Percentiles rank a stretch among this genome's conserved stretches.
Evolutionary conservation across 1,139 yeast species (phyloP).

Genomic region (Zygoascus hellenicus): DNA sequence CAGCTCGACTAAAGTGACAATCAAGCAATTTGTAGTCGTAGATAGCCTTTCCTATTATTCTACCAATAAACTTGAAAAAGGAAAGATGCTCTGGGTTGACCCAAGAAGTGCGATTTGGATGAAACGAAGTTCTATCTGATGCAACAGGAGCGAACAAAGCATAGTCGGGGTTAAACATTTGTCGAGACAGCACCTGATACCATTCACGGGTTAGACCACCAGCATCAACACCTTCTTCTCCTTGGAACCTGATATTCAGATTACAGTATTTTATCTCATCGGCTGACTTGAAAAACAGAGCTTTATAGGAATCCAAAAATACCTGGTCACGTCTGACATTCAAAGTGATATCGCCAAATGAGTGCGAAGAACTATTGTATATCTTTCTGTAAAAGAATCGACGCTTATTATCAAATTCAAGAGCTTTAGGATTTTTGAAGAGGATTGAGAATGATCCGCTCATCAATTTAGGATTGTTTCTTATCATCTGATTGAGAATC

Average conservation of each 20-base stretch:
- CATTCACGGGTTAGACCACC: constrained; percentile 98
- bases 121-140: constrained; percentile 89
- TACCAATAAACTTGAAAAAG: constrained; percentile 90
- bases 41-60: constrained; percentile 91
- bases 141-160: constrained; percentile 91
- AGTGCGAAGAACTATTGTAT: constrained; percentile 29
- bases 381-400: constrained; percentile 70
- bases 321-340: constrained; percentile 85
- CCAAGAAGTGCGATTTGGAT: constrained; percentile 89
- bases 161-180: constrained; percentile 95
- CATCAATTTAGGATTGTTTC: constrained; percentile 88
- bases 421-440: constrained; percentile 80
- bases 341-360: constrained; percentile 46
- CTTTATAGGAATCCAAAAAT: constrained; percentile 82
- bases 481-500: constrained; percentile 85
- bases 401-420: constrained; percentile 93
- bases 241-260: constrained; percentile 75
- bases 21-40: constrained; percentile 83
- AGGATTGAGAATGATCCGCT: constrained; percentile 93
- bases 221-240: constrained; percentile 96
- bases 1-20: constrained; percentile 94
- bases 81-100: constrained; percentile 90
- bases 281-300: constrained; percentile 72
- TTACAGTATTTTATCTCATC: constrained; percentile 71
- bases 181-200: constrained; percentile 91